Base-by-base conservation (phyloP, 2,329 filamentous ascomycete genomes). In the Aaosphaeria pasadenensis region DNA sequence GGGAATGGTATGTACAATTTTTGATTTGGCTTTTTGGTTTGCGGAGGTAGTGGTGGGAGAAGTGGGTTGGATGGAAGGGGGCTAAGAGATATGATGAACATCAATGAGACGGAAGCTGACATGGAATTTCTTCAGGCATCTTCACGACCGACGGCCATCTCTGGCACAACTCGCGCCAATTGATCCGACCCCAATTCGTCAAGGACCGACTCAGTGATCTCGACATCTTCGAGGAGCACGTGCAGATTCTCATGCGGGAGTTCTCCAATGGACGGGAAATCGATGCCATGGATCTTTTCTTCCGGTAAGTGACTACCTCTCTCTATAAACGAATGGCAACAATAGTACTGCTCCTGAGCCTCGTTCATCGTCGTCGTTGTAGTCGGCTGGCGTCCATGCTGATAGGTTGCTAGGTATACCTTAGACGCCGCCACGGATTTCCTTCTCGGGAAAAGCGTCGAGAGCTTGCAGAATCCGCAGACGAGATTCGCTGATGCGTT, bases 351-450 rank as follows among this genome's bases (percentile, higher is more conserved):
- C 17, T 24, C 17, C 17, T 24, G 17, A 24, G 17, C 17, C 17
- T 24, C 17, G 17, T 24, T 2, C 3, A 24, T 24, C 17, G 17
- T 24, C 17, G 17, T 24, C 17, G 17, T 35, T 30, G 9, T 5
- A 13, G 39, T 17, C 13, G 17, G 30, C n/a, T 39, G 30, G 11
- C 17, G 31, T 24, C 17, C 17, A 24, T 24, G 17, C 17, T 24
- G 17, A 24, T 24, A 24, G 17, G 24, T 41, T 9, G 33, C 9
- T 28, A 58, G 57, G n/a, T 87, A 86, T 62, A 91, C 90, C 0
- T 78, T 96, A 30, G 91, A 96, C 69, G 85, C 88, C 6, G 84
- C 89, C 2, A 96, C 91, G 0, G 88, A 95, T 58, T 96, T 96
- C 65, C 74, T 96, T 30, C 81, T 96, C 2, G 91, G 91, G 4